Evolutionary conservation across 441 rosid genomes (phyloP).

Genomic region (Populus tomentosa): DNA sequence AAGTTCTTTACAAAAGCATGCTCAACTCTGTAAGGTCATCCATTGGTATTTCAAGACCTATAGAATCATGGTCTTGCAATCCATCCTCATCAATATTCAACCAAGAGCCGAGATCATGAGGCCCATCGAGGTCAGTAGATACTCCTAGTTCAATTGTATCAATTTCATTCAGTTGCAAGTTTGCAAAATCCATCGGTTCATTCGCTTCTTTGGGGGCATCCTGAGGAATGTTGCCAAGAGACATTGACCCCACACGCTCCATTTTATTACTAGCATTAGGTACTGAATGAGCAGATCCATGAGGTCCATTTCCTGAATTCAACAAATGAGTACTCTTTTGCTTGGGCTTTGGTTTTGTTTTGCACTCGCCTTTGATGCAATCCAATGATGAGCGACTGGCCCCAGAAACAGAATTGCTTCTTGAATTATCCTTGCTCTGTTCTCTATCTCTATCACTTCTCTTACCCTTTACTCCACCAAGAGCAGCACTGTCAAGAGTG

Average conservation of each 20-base stretch:
- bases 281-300: slow-evolving; percentile 11
- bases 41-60: slow-evolving; percentile 87
- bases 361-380: slow-evolving; percentile 36
- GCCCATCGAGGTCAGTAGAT: slow-evolving; percentile 30
- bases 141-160: slow-evolving; percentile 41
- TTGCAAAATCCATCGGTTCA: slow-evolving; percentile 44
- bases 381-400: slow-evolving; percentile 26
- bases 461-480: slow-evolving; percentile 46
- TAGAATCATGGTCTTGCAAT: slow-evolving; percentile 57
- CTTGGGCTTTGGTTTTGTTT: slow-evolving; percentile 58
- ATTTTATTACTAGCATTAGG: slow-evolving; percentile 14
- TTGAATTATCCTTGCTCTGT: slow-evolving; percentile 25
- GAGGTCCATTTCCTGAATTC: slow-evolving; percentile 29
- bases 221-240: slow-evolving; percentile 9
- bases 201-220: slow-evolving; percentile 28
- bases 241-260: slow-evolving; percentile 7
- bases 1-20: slow-evolving; percentile 23
- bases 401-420: slow-evolving; percentile 20
- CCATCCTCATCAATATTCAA: slow-evolving; percentile 61
- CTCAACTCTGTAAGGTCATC: slow-evolving; percentile 66
- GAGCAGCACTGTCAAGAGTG: slow-evolving; percentile 36
- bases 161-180: slow-evolving; percentile 46
- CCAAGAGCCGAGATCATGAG: slow-evolving; percentile 58
- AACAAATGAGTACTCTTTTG: slow-evolving; percentile 46
- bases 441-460: slow-evolving; percentile 50